phyloP scores from a whole-genome alignment of 2,329 filamentous ascomycete genomes.

The Fusarium palustre region DNA sequence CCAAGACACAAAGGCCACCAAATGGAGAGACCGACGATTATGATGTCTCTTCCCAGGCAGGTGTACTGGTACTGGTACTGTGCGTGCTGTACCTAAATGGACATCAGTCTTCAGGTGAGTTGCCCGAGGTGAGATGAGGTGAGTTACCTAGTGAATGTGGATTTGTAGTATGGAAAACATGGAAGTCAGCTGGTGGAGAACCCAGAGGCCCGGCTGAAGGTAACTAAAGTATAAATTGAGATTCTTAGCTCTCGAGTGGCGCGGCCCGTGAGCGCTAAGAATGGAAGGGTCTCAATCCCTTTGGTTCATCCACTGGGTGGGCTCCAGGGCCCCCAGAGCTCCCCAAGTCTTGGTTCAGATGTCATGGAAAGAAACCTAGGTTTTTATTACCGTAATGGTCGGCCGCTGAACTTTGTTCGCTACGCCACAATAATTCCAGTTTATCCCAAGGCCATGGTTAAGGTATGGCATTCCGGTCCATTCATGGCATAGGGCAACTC shows the following conservation, averaged over 20 bases:
- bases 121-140: background rate
- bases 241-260: constrained; percentile 36
- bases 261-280: constrained; percentile 40
- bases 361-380: background rate
- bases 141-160: background rate
- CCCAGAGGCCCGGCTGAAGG: constrained; percentile 40
- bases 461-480: constrained; percentile 6
- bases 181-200: constrained; percentile 40
- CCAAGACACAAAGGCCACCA: constrained; percentile 36
- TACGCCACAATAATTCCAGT: constrained; percentile 7
- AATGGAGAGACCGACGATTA: constrained; percentile 35
- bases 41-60: constrained; percentile 8
- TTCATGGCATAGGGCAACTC: constrained; percentile 1
- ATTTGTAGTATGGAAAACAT: background rate
- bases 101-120: no score
- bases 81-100: background rate
- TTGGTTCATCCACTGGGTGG: background rate
- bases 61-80: background rate
- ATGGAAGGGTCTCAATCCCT: constrained; percentile 28
- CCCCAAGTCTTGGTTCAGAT: constrained; percentile 8
- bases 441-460: constrained; percentile 29
- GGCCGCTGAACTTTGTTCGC: constrained; percentile 12
- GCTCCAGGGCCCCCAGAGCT: background rate
- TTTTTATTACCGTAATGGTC: constrained; percentile 27
- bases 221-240: constrained; percentile 37